A percentile compares a stretch with the other conserved stretches of the same genome.
These are phyloP conservation scores for Cyclotella atomus DNA, from an alignment of 108 stramenopile species.

Conservation along the genomic window DNA sequence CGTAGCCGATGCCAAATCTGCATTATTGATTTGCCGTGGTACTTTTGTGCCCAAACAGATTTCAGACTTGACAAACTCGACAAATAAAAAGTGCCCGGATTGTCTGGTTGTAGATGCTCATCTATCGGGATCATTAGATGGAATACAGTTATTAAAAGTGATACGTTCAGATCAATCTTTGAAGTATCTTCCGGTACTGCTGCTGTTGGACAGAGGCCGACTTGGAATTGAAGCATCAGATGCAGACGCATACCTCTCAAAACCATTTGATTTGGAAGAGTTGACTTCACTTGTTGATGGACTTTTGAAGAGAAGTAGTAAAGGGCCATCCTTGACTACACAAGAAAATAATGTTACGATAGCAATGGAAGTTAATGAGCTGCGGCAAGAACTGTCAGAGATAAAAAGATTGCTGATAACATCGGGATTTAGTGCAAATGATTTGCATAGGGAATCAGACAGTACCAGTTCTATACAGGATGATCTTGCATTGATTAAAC, in stretches of 20 bases:
- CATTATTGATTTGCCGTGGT: constrained; percentile 56
- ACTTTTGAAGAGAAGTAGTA: constrained; percentile 50
- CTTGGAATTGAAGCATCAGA: constrained; percentile 78
- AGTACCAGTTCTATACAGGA: constrained; percentile 10
- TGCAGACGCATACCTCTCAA: constrained; percentile 84
- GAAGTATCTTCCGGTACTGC: constrained; percentile 67
- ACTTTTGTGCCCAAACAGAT: constrained; percentile 12
- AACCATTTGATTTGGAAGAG: constrained; percentile 90
- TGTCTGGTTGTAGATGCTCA: constrained; percentile 40
- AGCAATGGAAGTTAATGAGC: neutral
- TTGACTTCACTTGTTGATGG: constrained; percentile 73
- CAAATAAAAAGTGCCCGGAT: constrained; percentile 19
- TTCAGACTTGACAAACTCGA: too few relatives aligned
- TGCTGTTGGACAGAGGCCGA: constrained; percentile 80
- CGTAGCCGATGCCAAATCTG: constrained; percentile 63
- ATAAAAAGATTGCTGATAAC: constrained; percentile 62
- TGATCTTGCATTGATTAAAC: constrained; percentile 34
- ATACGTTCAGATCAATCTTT: constrained; percentile 60
- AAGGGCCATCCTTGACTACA: too few relatives aligned
- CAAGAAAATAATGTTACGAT: too few relatives aligned
- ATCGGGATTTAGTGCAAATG: constrained; percentile 30
- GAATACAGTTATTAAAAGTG: constrained; percentile 63
- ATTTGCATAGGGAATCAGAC: neutral
- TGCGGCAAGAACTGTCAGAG: constrained; percentile 6
- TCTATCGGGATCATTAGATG: constrained; percentile 57